phyloP scores from a whole-genome alignment of 2,329 filamentous ascomycete species.

The Penicillium italicum region DNA sequence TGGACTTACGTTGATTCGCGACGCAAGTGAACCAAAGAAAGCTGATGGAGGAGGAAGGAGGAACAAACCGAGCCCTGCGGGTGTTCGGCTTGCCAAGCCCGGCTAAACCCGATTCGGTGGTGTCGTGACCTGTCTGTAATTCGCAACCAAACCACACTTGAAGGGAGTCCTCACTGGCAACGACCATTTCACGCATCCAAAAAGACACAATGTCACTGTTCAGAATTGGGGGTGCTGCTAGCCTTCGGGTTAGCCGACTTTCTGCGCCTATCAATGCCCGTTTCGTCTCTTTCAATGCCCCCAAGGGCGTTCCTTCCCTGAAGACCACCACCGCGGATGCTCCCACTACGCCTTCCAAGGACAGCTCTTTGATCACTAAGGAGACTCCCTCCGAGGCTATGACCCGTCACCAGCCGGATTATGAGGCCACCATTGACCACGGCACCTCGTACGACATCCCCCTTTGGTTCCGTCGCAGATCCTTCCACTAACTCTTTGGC shows the following conservation, averaged over 20 bases:
- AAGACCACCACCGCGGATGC: conserved; percentile 48
- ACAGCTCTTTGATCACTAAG: conserved; percentile 49
- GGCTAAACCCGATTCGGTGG: conserved; percentile 37
- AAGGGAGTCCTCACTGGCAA: conserved; percentile 32
- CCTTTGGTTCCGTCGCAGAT: conserved; percentile 1
- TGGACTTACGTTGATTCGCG: conserved; percentile 32
- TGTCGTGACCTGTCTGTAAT: conserved; percentile 32
- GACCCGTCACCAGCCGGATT: conserved; percentile 72
- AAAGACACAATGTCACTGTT: conserved; percentile 61
- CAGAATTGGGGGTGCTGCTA: conserved; percentile 48
- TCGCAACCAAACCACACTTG: conserved; percentile 31
- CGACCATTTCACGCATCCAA: conserved; percentile 18
- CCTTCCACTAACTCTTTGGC: conserved; percentile 26
- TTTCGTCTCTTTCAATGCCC: conserved; percentile 33
- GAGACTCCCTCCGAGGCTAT: conserved; percentile 50
- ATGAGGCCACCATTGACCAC: conserved; percentile 75
- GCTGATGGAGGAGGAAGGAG: conserved; percentile 33
- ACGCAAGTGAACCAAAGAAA: conserved; percentile 33
- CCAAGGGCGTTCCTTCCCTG: conserved; percentile 53
- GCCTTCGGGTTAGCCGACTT: conserved; percentile 33
- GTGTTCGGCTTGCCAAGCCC: conserved; percentile 33
- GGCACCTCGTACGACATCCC: conserved; percentile 72
- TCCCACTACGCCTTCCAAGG: conserved; percentile 38
- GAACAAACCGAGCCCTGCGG: conserved; percentile 32
- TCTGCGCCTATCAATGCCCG: conserved; percentile 35